These are phyloP conservation scores for Fraxinus ornus DNA, from an alignment of 305 asterid species.

Conservation along the genomic window DNA sequence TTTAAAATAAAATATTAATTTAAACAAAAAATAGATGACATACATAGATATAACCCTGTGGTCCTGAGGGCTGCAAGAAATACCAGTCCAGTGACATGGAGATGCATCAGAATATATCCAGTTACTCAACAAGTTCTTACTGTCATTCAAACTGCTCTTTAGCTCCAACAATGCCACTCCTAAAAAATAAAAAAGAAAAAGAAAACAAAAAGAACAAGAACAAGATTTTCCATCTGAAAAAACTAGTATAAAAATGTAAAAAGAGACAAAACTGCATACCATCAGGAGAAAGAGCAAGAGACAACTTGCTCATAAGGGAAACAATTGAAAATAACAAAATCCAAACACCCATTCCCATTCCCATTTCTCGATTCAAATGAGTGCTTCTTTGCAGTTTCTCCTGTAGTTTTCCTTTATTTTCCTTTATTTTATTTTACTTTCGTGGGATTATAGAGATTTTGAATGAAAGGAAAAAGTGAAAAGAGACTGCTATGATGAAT, in stretches of 20 bases:
- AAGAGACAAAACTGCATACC: slow-evolving; percentile 41
- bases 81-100: slow-evolving; percentile 90
- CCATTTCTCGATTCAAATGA: slow-evolving; percentile 28
- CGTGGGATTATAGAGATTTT: slow-evolving; percentile 1
- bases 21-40: background rate
- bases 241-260: background rate
- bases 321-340: slow-evolving; percentile 38
- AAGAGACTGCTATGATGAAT: slow-evolving; percentile 22
- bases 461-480: slow-evolving; percentile 24
- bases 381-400: slow-evolving; percentile 11
- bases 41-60: slow-evolving; percentile 81
- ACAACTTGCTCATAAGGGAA: slow-evolving; percentile 48
- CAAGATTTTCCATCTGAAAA: slow-evolving; percentile 8
- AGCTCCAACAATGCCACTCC: slow-evolving; percentile 82
- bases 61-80: slow-evolving; percentile 70
- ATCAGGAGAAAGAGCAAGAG: slow-evolving; percentile 70
- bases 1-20: background rate
- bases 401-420: background rate
- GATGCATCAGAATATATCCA: slow-evolving; percentile 69
- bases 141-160: slow-evolving; percentile 73
- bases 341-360: slow-evolving; percentile 41
- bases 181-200: slow-evolving; percentile 14
- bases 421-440: background rate
- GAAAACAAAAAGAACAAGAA: background rate
- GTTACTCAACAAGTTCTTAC: slow-evolving; percentile 57